Evolutionary conservation across 352 stramenopile genomes (phyloP).

Genomic region (Chrysophaeum taylorii): DNA sequence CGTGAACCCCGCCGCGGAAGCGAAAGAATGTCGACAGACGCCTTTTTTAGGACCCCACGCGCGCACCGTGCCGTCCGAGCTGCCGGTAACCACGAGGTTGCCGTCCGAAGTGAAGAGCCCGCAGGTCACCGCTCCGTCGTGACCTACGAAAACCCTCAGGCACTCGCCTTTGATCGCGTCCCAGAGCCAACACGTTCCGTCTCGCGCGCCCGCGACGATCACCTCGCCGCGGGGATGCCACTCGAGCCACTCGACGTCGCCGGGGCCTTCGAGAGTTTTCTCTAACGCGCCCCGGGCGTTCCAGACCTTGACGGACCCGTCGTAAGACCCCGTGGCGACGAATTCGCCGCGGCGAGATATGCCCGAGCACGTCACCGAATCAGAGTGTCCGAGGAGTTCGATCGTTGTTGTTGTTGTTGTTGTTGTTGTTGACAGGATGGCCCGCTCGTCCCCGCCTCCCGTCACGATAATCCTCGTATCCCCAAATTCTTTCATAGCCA

Average conservation of each 20-base stretch:
- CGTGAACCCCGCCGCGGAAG: constrained; percentile 23
- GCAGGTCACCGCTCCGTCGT: constrained; percentile 84
- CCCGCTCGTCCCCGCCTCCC: constrained; percentile 54
- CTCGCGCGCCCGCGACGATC: constrained; percentile 48
- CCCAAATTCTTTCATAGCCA: constrained; percentile 31
- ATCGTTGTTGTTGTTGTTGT: constrained; percentile 18
- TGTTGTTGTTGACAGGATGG: constrained; percentile 38
- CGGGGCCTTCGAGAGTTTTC: constrained; percentile 50
- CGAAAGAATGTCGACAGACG: constrained; percentile 66
- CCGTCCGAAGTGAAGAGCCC: constrained; percentile 83
- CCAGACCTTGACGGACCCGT: constrained; percentile 53
- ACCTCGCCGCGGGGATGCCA: constrained; percentile 56
- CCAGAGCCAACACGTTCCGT: constrained; percentile 66
- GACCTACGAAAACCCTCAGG: constrained; percentile 93
- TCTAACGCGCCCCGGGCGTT: constrained; percentile 37
- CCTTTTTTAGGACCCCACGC: constrained; percentile 90
- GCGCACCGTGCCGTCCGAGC: constrained; percentile 78
- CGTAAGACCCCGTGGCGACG: constrained; percentile 47
- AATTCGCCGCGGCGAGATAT: constrained; percentile 40
- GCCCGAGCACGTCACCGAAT: constrained; percentile 39
- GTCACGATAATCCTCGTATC: constrained; percentile 36
- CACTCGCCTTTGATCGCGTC: constrained; percentile 83
- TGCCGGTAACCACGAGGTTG: constrained; percentile 85
- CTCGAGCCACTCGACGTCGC: constrained; percentile 55
- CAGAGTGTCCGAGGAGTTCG: constrained; percentile 26